Percentiles rank a stretch among this genome's conserved stretches.
These are phyloP conservation scores for Staphylotrichum tortipilum DNA, from an alignment of 495 filamentous ascomycete species.

Conservation along the genomic window DNA sequence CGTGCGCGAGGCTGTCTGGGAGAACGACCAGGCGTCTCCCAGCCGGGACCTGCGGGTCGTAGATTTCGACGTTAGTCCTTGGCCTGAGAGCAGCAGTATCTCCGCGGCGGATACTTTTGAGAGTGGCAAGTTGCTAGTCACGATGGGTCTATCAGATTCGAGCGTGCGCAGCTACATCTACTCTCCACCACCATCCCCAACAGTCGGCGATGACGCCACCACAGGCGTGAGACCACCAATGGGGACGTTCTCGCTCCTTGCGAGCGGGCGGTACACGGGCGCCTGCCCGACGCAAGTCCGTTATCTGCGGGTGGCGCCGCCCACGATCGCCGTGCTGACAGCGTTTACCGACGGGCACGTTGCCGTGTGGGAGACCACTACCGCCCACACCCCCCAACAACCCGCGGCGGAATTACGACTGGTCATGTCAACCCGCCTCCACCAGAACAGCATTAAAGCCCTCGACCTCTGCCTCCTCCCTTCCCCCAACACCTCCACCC, in stretches of 20 bases:
- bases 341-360: conserved; percentile 41
- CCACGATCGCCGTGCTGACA: conserved; percentile 43
- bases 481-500: too few relatives aligned
- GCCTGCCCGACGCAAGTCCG: conserved; percentile 67
- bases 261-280: conserved; percentile 58
- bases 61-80: conserved; percentile 48
- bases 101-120: background rate
- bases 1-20: conserved; percentile 53
- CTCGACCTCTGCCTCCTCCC: too few relatives aligned
- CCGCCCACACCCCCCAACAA: too few relatives aligned
- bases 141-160: conserved; percentile 71
- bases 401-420: background rate
- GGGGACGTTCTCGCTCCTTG: conserved; percentile 45
- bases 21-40: conserved; percentile 42
- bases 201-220: too few relatives aligned
- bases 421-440: conserved; percentile 38
- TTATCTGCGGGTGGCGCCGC: conserved; percentile 35
- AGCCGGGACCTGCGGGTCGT: conserved; percentile 70
- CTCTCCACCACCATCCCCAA: conserved; percentile 16
- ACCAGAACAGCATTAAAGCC: conserved; percentile 69
- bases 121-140: conserved; percentile 48
- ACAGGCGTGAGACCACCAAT: background rate
- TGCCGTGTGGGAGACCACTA: conserved; percentile 30
- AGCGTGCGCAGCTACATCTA: conserved; percentile 60
- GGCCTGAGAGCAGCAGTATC: background rate